Evolutionary conservation across 352 stramenopile genomes (phyloP).

Genomic region (Pythium phragmiticola): DNA sequence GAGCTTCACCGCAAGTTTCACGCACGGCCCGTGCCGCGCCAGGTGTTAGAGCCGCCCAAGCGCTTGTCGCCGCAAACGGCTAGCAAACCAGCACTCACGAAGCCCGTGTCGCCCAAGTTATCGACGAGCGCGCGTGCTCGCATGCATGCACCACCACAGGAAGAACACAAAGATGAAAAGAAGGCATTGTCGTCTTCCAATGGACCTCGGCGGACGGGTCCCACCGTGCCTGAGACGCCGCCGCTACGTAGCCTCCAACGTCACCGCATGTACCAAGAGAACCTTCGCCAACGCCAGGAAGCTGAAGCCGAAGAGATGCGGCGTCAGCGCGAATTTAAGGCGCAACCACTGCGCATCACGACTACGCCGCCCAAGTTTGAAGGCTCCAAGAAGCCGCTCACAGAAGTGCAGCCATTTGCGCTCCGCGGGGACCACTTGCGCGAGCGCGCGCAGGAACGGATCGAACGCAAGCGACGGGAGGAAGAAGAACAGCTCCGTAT

Average conservation of each 20-base stretch:
- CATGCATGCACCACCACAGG: conserved; percentile 9
- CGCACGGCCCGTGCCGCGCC: conserved; percentile 55
- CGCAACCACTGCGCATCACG: conserved; percentile 64
- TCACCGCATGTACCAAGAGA: conserved; percentile 71
- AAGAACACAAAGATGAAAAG: conserved; percentile 30
- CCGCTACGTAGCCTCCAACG: conserved; percentile 70
- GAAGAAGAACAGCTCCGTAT: conserved; percentile 52
- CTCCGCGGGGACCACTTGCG: conserved; percentile 53
- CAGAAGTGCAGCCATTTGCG: conserved; percentile 64
- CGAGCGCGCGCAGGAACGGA: conserved; percentile 54
- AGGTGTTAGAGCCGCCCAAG: conserved; percentile 41
- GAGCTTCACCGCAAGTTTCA: conserved; percentile 82
- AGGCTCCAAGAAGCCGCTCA: conserved; percentile 70
- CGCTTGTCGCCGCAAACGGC: conserved; percentile 17
- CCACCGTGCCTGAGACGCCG: conserved; percentile 66
- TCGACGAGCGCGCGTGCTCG: conserved; percentile 37
- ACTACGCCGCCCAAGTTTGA: conserved; percentile 59
- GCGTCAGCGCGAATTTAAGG: conserved; percentile 62
- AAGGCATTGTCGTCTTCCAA: conserved; percentile 25
- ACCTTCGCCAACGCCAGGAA: conserved; percentile 57
- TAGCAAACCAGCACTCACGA: conserved; percentile 38
- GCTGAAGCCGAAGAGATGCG: conserved; percentile 55
- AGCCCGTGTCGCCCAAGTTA: conserved; percentile 44
- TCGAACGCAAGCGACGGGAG: conserved; percentile 56
- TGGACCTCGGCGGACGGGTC: conserved; percentile 30